These are phyloP conservation scores for Aspergillus puulaauensis DNA, from an alignment of 2,329 filamentous ascomycete genomes.

Conservation along the genomic window DNA sequence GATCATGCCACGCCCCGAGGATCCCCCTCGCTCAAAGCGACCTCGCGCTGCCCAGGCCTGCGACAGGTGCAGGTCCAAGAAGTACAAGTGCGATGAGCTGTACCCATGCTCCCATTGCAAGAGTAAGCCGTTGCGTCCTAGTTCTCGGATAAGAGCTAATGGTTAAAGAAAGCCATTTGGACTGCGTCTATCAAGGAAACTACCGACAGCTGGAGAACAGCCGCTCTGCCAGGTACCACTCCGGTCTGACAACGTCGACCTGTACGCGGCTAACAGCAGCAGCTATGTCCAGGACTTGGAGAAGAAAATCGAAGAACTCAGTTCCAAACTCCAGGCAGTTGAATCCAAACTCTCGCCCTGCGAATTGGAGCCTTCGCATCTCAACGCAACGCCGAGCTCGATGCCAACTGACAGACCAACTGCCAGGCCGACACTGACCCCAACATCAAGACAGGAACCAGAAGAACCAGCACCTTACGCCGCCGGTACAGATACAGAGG, in stretches of 20 bases:
- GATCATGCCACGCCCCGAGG: conserved; percentile 30
- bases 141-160: background rate
- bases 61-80: conserved; percentile 48
- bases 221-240: conserved; percentile 28
- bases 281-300: conserved; percentile 40
- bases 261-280: background rate
- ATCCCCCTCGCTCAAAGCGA: conserved; percentile 29
- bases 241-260: background rate
- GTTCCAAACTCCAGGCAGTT: conserved; percentile 23
- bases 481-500: conserved; percentile 18
- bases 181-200: conserved; percentile 36
- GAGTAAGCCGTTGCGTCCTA: conserved; percentile 29
- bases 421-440: conserved; percentile 15
- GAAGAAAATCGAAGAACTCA: conserved; percentile 32
- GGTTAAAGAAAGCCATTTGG: conserved; percentile 30
- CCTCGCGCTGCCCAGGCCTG: conserved; percentile 50
- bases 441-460: background rate
- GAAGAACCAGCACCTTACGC: background rate
- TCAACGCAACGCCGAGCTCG: conserved; percentile 25
- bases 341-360: conserved; percentile 21
- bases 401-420: conserved; percentile 14
- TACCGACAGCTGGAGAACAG: conserved; percentile 31
- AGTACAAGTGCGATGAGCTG: conserved; percentile 51
- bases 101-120: conserved; percentile 47
- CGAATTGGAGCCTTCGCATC: background rate